These are phyloP conservation scores for Pythium phragmitis DNA, from an alignment of 352 stramenopile species.

Conservation along the genomic window DNA sequence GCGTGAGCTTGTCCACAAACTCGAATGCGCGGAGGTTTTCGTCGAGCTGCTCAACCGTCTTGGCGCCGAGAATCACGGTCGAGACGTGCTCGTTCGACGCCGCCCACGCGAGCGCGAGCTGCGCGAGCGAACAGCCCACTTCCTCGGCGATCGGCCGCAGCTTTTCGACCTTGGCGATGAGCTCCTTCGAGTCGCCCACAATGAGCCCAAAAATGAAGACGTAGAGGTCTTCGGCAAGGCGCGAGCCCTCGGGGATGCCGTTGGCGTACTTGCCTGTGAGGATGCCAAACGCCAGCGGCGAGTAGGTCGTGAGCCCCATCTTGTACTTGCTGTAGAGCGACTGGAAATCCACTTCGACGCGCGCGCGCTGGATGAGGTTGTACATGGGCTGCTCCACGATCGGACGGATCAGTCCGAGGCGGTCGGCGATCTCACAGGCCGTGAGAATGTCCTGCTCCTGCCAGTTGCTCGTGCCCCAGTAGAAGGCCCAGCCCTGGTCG, in stretches of 20 bases:
- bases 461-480: constrained; percentile 59
- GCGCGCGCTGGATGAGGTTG: constrained; percentile 46
- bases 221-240: constrained; percentile 29
- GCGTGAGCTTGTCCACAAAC: constrained; percentile 41
- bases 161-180: constrained; percentile 20
- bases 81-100: constrained; percentile 44
- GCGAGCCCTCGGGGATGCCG: constrained; percentile 30
- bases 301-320: constrained; percentile 44
- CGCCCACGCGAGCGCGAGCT: constrained; percentile 49
- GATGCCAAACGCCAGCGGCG: constrained; percentile 39
- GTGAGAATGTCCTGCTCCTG: constrained; percentile 45
- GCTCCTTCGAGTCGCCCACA: constrained; percentile 20
- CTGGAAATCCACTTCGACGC: constrained; percentile 46
- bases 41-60: constrained; percentile 37
- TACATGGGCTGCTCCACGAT: constrained; percentile 55
- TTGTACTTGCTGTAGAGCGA: constrained; percentile 45
- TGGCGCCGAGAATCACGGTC: constrained; percentile 46
- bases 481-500: constrained; percentile 19
- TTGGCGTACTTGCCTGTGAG: constrained; percentile 69
- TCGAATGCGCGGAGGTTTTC: constrained; percentile 54
- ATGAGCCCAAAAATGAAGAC: constrained; percentile 19
- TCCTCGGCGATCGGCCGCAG: constrained; percentile 35
- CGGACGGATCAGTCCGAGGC: constrained; percentile 31
- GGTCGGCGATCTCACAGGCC: constrained; percentile 38
- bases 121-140: constrained; percentile 36